phyloP scores from a whole-genome alignment of 805 yeast genomes.

The Suhomyces pyralidae region DNA sequence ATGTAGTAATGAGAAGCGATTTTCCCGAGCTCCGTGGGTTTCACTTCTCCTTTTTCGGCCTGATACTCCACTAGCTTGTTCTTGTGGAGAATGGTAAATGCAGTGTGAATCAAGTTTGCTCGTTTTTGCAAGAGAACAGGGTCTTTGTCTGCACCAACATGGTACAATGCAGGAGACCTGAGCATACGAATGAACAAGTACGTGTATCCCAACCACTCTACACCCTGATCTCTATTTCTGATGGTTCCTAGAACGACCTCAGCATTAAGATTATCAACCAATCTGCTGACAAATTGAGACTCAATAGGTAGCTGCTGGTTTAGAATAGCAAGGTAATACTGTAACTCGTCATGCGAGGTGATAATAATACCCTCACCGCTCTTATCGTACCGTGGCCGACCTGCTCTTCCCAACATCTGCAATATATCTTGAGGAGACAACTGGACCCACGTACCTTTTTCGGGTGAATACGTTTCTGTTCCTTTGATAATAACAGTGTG shows the following conservation, averaged over 20 bases:
- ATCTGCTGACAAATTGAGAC: conserved; percentile 69
- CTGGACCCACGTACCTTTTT: conserved; percentile 83
- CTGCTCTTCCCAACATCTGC: conserved; percentile 98
- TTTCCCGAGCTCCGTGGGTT: conserved; percentile 64
- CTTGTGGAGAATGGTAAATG: conserved; percentile 55
- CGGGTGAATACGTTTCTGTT: conserved; percentile 91
- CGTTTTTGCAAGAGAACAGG: conserved; percentile 49
- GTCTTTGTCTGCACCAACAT: conserved; percentile 68
- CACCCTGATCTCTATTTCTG: conserved; percentile 58
- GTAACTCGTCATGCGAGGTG: conserved; percentile 80
- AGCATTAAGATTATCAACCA: conserved; percentile 80
- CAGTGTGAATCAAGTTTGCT: conserved; percentile 72
- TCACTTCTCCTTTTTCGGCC: conserved; percentile 36
- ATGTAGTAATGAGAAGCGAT: conserved; percentile 88
- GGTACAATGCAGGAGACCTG: conserved; percentile 68
- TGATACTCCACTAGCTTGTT: conserved; percentile 63
- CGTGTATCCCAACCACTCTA: conserved; percentile 75
- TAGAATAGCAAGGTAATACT: conserved; percentile 83
- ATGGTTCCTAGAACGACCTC: conserved; percentile 78
- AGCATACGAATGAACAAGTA: conserved; percentile 79
- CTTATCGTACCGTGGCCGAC: conserved; percentile 90
- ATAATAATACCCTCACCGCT: conserved; percentile 93
- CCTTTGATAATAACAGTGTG: conserved; percentile 93
- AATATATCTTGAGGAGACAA: conserved; percentile 92
- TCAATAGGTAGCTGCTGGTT: conserved; percentile 92